Base-by-base conservation (phyloP, 2,329 filamentous ascomycete genomes). In the Graphilbum sp. region DNA sequence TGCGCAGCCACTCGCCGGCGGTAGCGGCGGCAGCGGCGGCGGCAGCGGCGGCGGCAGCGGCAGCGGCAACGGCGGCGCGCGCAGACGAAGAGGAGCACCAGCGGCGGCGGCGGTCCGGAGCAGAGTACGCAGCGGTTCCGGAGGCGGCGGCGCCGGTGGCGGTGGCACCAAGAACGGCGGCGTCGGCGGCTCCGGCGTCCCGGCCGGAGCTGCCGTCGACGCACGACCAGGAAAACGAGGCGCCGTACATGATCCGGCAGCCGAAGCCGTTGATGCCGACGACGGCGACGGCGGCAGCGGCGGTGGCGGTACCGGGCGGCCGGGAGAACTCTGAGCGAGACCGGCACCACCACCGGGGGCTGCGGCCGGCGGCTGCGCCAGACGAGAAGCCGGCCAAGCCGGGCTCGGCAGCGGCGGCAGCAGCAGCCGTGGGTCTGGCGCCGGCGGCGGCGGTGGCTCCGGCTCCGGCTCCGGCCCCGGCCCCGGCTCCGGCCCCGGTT, bases 151-250 rank as follows among this genome's bases (percentile, higher is more conserved):
- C 27, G 7, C 11, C 18, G 27, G 17, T 17, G 29, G 8, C 27
- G 16, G 20, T 30, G 17, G 13, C 23, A 19, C n/a, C n/a, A n/a
- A n/a, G n/a, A n/a, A n/a, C 10, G 27, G 18, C 7, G 19, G 35
- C 11, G n/a, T 15, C 29, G 2, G 16, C 19, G 11, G n/a, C 36
- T 3, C 17, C 29, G 27, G 9, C n/a, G 30, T 9, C 19, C n/a
- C 35, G 6, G 8, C 31, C 34, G 8, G 16, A 21, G 1, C 53
- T 82, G 34, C 73, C 78, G 16, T 70, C 77, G 2, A 59, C 61
- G 4, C 68, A 79, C 43, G 84, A 93, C 49, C 85, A 94, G 53
- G 87, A 95, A 55, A 95, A 95, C 52, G 75, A 90, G 43, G 67
- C 72, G 4, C 77, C 77, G 3, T 71, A 78, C 0, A 79, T 83